Evolutionary conservation across 129 eudicot genomes (phyloP), one percentile per base, ranked within the genome.

Genomic region (Artemisia tridentata): DNA sequence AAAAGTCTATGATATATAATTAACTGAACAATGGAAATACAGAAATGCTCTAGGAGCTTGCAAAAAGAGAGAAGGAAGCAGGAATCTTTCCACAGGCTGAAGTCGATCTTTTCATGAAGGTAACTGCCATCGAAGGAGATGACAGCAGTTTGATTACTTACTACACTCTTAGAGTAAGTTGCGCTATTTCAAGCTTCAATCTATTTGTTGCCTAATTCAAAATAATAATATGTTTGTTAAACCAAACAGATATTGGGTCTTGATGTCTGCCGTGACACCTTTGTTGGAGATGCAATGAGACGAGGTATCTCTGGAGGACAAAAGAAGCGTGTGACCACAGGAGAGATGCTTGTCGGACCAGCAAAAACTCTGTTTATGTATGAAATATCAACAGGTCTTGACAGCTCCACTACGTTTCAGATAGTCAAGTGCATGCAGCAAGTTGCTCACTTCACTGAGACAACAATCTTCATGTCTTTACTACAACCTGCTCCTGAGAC

Each of bases 401-500:
- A 92, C 83, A 92, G 98, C 72, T 89, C 98, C 16, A 92, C 98
- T 18, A 92, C 98, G 11, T 92, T 79, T 81, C 98, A 92, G 78
- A 89, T 92, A 47, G n/a, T n/a, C n/a, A n/a, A n/a, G n/a, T n/a
- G n/a, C n/a, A n/a, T n/a, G n/a, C n/a, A n/a, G n/a, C n/a, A 92
- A 65, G 82, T 92, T 38, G 88, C 80, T 4, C 96, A 89, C 71
- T 72, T 85, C 53, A 89, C 88, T 0, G 90, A 89, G 41, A 83
- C 96, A 50, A 85, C 98, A 27, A 79, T 92, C 63, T 71, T 89
- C 67, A 89, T 92, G 90, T 92, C 98, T 52, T 80, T 92, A 5
- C 84, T 92, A 57, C 98, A 92, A 71, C 98, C 98, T 2, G 98
- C 96, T 51, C 98, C 98, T 0, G 98, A 92, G 79, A 89, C 98